These are phyloP conservation scores for Circinella umbellata DNA, from an alignment of 371 early-diverging fungal genomes.

Conservation along the genomic window DNA sequence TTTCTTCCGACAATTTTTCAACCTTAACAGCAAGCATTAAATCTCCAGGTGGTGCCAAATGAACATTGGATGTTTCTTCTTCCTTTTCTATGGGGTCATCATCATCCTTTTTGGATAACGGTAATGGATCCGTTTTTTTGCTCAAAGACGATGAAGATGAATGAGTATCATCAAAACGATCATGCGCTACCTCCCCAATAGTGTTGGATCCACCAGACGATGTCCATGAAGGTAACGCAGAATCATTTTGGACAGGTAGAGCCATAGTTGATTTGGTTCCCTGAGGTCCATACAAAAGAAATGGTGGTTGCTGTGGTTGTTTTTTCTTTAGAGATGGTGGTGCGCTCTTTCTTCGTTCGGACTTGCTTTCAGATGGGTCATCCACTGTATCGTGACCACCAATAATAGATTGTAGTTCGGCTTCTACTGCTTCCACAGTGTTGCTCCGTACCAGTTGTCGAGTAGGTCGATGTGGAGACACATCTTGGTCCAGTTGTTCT, in stretches of 20 bases:
- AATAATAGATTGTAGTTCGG: conserved; percentile 62
- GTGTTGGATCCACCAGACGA: conserved; percentile 42
- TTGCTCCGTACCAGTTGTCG: conserved; percentile 37
- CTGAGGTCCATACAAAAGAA: conserved; percentile 24
- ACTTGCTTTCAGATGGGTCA: conserved; percentile 14
- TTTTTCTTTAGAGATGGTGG: conserved; percentile 8
- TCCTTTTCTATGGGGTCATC: conserved; percentile 1
- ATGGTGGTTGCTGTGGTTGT: conserved; percentile 13
- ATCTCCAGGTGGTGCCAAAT: conserved; percentile 73
- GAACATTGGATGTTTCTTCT: conserved; percentile 37
- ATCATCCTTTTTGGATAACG: conserved; percentile 8
- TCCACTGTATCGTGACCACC: conserved; percentile 35
- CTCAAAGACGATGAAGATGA: background rate
- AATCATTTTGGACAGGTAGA: conserved; percentile 41
- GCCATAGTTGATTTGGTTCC: conserved; percentile 40
- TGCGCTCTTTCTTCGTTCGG: conserved; percentile 14
- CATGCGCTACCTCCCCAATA: conserved; percentile 40
- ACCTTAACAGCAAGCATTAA: conserved; percentile 64
- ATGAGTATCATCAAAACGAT: conserved; percentile 13
- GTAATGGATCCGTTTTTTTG: background rate
- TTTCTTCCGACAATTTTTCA: conserved; percentile 53
- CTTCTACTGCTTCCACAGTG: conserved; percentile 67
- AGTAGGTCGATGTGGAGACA: background rate
- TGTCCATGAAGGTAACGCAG: conserved; percentile 38
- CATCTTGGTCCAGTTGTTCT: background rate